Percentiles rank a stretch among this genome's conserved stretches.
Conservation (phyloP, 441 rosid species). For the Manihot esculenta region DNA sequence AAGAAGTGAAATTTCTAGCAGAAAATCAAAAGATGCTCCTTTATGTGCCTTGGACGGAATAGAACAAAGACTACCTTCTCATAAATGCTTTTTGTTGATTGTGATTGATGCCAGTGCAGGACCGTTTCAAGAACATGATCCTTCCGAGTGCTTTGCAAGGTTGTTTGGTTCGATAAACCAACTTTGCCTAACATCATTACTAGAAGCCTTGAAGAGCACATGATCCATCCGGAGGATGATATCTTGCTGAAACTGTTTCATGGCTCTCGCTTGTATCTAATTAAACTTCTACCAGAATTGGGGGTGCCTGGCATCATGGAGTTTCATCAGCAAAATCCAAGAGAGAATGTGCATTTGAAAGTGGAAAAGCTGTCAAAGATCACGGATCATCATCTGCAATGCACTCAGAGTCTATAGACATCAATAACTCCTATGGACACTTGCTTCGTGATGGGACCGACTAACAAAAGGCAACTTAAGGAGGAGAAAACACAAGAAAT, state of each 20-base stretch:
- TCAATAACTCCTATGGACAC: background rate
- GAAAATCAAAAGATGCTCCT: conserved; percentile 43
- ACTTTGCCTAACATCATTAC: conserved; percentile 18
- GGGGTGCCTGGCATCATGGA: conserved; percentile 29
- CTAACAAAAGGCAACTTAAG: conserved; percentile 31
- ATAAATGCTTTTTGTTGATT: conserved; percentile 43
- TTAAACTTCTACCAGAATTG: conserved; percentile 65
- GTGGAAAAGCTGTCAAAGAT: conserved; percentile 11
- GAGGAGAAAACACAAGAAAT: conserved; percentile 7
- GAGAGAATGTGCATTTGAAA: conserved; percentile 7
- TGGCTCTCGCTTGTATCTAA: conserved; percentile 53
- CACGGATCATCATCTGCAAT: conserved; percentile 14
- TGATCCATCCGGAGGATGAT: conserved; percentile 36
- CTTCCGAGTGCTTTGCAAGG: conserved; percentile 39
- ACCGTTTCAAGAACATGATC: conserved; percentile 40
- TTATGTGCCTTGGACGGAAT: conserved; percentile 39
- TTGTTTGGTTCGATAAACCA: conserved; percentile 73
- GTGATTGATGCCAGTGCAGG: conserved; percentile 63
- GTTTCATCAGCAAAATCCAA: conserved; percentile 7
- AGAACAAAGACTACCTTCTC: conserved; percentile 26
- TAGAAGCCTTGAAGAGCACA: conserved; percentile 17
- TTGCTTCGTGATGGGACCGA: conserved; percentile 19
- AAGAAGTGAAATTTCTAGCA: conserved; percentile 27
- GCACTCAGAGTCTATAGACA: background rate
- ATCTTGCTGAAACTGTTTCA: conserved; percentile 60